phyloP scores from a whole-genome alignment of 495 filamentous ascomycete species.

The Aspergillus haitiensis region DNA sequence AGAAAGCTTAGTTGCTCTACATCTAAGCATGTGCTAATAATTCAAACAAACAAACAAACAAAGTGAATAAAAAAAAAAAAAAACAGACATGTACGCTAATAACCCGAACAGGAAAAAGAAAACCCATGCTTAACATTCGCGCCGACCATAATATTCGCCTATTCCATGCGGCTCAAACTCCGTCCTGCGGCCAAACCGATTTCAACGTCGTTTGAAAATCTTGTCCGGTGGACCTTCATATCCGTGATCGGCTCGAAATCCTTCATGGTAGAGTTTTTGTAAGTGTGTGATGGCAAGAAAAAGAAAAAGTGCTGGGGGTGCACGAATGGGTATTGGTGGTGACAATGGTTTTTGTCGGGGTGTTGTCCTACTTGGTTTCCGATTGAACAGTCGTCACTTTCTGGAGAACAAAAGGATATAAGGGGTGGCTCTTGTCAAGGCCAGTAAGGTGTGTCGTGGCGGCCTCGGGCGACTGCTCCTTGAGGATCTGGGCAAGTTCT shows the following conservation, averaged over 20 bases:
- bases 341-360: conserved; percentile 10
- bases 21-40: conserved; percentile 16
- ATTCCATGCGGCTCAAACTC: conserved; percentile 34
- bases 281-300: conserved; percentile 17
- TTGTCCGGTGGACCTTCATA: conserved; percentile 20
- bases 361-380: conserved; percentile 40
- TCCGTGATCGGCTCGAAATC: conserved; percentile 24
- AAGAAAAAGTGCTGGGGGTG: background rate
- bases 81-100: conserved; percentile 16
- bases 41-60: conserved; percentile 1
- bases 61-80: too few species aligned
- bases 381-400: conserved; percentile 77
- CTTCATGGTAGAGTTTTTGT: conserved; percentile 21
- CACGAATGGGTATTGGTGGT: conserved; percentile 8
- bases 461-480: conserved; percentile 60
- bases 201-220: conserved; percentile 21
- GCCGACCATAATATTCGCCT: conserved; percentile 37
- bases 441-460: conserved; percentile 75
- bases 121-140: conserved; percentile 23
- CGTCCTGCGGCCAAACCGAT: conserved; percentile 27
- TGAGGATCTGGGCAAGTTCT: conserved; percentile 80
- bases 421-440: conserved; percentile 66
- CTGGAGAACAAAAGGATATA: conserved; percentile 69
- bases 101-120: conserved; percentile 20
- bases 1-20: conserved; percentile 18